Evolutionary conservation across 352 stramenopile species (phyloP), one percentile per base, ranked within the genome.

Genomic region (Globisporangium uncinulatum): DNA sequence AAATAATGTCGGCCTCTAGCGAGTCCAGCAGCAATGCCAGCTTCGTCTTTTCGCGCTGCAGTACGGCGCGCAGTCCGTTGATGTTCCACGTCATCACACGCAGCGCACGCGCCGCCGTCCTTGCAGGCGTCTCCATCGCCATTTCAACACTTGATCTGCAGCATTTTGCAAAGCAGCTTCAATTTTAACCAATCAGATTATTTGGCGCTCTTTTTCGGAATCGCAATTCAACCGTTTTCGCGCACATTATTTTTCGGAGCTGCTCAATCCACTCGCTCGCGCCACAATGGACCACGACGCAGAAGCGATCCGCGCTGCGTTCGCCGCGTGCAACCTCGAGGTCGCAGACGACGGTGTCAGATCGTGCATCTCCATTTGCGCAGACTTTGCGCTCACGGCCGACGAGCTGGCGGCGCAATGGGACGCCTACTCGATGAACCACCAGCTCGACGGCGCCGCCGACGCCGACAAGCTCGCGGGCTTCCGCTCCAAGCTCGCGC

Each of bases 381-480:
- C 67, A 21, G 84, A 94, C 65, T 92, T 92, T 65, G 56, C 56
- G n/a, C 61, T 94, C 66, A 81, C 75, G n/a, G 80, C 78, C 41
- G 80, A 89, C 51, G 78, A 88, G 51, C 73, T 94, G 55, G 81
- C 77, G 36, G 80, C 80, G 57, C 79, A 89, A 48, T 94, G 84
- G 79, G 84, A 94, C 56, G 80, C 83, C 4, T 92, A 89, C 69
- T 90, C 82, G 48, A 92, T 92, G 79, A 94, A 94, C 69, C 54
- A 92, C 63, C 77, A 92, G 50, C 65, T 94, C 17, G 68, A 63
- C 10, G 80, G 79, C 29, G 62, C 76, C 8, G 79, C 80, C 2
- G 70, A 78, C 49, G 57, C 69, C 20, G 80, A 90, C 44, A 74
- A 77, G 44, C 70, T 94, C 48, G 69, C 69, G 32, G 78, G 71